Evolutionary conservation across 768 basidiomycete species (phyloP).

Genomic region (Ramaria sp.): DNA sequence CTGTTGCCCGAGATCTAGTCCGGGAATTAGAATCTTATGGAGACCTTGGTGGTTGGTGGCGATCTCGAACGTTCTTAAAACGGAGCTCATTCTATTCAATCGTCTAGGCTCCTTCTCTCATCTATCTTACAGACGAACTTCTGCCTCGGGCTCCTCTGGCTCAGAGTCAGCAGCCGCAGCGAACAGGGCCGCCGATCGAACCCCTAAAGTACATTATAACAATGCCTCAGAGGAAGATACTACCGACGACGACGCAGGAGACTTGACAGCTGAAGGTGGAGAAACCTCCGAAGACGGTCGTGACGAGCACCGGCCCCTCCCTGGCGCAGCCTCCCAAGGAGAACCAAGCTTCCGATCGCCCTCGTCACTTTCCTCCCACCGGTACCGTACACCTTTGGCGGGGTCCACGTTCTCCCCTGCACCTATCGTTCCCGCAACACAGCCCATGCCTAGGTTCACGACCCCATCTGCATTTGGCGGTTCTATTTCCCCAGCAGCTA

Average conservation of each 20-base stretch:
- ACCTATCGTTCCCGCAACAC: slow-evolving; percentile 43
- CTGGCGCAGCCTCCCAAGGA: slow-evolving; percentile 15
- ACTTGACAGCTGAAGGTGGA: slow-evolving; percentile 27
- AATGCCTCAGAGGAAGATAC: slow-evolving; percentile 20
- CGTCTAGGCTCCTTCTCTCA: slow-evolving; percentile 2
- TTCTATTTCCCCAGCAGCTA: neutral
- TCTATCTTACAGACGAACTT: neutral
- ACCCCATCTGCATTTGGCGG: slow-evolving; percentile 57
- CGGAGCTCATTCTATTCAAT: neutral
- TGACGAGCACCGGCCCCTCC: slow-evolving; percentile 30
- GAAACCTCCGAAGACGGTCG: slow-evolving; percentile 18
- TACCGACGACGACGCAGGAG: slow-evolving; percentile 30
- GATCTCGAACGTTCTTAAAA: neutral
- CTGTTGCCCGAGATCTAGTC: slow-evolving; percentile 61
- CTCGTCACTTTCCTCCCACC: slow-evolving; percentile 68
- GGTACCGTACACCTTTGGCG: slow-evolving; percentile 69
- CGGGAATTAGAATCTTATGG: slow-evolving; percentile 69
- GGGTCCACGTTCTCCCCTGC: slow-evolving; percentile 52
- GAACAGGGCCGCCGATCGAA: slow-evolving; percentile 3
- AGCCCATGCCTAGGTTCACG: slow-evolving; percentile 62
- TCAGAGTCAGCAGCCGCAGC: slow-evolving; percentile 25
- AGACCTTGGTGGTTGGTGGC: slow-evolving; percentile 51
- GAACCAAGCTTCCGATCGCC: slow-evolving; percentile 36
- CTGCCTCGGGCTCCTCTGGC: slow-evolving; percentile 39
- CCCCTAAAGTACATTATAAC: slow-evolving; percentile 11